A percentile compares a stretch with the other conserved stretches of the same genome.
These are phyloP conservation scores for Aureobasidium sp. DNA, from an alignment of 2,329 filamentous ascomycete genomes.

Conservation along the genomic window DNA sequence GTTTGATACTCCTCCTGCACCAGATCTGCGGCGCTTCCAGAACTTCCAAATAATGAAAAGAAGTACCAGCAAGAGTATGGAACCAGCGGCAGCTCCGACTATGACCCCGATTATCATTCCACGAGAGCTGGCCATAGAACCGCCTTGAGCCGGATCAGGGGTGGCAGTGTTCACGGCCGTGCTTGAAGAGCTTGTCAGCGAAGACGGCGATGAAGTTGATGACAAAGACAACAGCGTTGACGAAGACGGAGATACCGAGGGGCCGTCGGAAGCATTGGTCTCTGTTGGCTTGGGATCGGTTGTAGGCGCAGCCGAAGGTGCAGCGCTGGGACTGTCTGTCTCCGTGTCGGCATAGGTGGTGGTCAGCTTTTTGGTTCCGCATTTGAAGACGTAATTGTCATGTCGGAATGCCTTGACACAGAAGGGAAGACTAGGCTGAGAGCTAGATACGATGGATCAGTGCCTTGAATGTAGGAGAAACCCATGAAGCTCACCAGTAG, in stretches of 20 bases:
- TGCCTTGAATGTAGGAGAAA: background rate
- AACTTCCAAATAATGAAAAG: background rate
- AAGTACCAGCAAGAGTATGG: background rate
- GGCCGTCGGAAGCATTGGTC: background rate
- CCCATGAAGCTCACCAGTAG: slow-evolving; percentile 12
- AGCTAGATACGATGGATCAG: background rate
- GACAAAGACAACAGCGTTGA: background rate
- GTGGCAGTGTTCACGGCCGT: background rate
- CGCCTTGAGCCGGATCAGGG: background rate
- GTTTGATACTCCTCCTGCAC: background rate
- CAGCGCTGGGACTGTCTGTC: background rate
- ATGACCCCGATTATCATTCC: background rate
- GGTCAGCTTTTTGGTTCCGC: background rate
- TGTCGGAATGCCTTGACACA: background rate
- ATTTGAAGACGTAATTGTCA: background rate
- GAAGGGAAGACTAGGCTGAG: background rate
- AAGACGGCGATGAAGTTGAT: background rate
- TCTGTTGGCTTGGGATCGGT: background rate
- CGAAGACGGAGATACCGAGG: background rate
- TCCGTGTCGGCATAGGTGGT: background rate
- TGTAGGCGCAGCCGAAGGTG: background rate
- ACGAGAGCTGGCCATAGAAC: background rate
- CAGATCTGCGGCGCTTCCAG: background rate
- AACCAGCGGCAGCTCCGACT: background rate
- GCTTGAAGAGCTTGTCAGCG: background rate